These are phyloP conservation scores for Hypoxylon rubiginosum DNA, from an alignment of 2,329 filamentous ascomycete genomes.

Conservation along the genomic window DNA sequence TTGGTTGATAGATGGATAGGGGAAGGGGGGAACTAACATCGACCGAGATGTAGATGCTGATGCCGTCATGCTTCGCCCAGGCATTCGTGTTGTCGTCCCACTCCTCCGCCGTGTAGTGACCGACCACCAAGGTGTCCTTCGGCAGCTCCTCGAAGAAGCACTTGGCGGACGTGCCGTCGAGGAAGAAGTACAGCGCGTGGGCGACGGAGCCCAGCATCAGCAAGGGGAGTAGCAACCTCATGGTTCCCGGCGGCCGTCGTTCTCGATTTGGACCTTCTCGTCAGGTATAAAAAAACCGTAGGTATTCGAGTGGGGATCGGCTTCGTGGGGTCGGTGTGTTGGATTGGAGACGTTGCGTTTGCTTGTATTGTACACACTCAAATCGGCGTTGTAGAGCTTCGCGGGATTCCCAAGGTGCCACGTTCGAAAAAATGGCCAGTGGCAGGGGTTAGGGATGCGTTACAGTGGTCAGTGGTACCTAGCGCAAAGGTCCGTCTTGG, in stretches of 20 bases:
- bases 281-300: no score
- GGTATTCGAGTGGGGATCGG: conserved; percentile 5
- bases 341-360: conserved; percentile 8
- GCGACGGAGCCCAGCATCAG: conserved; percentile 75
- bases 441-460: conserved; percentile 43
- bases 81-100: conserved; percentile 77
- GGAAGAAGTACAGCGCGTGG: conserved; percentile 94
- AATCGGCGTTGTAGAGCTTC: conserved; percentile 34
- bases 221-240: conserved; percentile 74
- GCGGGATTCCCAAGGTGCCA: conserved; percentile 61
- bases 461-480: conserved; percentile 7
- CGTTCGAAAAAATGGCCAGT: conserved; percentile 60
- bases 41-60: conserved; percentile 91
- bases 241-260: conserved; percentile 51
- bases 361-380: conserved; percentile 1
- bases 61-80: conserved; percentile 80
- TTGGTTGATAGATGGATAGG: no score
- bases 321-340: conserved; percentile 11
- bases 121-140: conserved; percentile 96
- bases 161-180: conserved; percentile 86
- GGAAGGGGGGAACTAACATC: conserved; percentile 68
- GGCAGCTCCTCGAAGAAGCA: conserved; percentile 99
- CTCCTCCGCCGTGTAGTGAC: conserved; percentile 89
- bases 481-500: conserved; percentile 14
- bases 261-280: conserved; percentile 34